Evolutionary conservation across 495 filamentous ascomycete species (phyloP).

Genomic region (Podospora pseudocomata): DNA sequence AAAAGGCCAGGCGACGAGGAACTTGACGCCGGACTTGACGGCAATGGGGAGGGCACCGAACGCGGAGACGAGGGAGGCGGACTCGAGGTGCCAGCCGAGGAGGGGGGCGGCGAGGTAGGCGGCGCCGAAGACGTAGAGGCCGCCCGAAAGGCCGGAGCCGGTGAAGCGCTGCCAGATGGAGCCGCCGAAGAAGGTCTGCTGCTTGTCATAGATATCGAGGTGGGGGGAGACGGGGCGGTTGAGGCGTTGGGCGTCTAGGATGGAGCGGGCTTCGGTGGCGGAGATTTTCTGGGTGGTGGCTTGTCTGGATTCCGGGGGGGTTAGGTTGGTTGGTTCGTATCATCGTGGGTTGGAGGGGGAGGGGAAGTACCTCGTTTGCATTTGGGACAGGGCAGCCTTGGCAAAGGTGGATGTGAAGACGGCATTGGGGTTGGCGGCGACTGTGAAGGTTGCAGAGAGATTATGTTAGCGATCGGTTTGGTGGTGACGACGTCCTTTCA

Average conservation of each 20-base stretch:
- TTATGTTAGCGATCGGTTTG: constrained; percentile 14
- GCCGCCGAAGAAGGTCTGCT: constrained; percentile 75
- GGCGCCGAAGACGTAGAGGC: constrained; percentile 76
- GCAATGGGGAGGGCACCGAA: constrained; percentile 68
- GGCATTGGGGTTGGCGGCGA: constrained; percentile 29
- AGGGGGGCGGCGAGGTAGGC: constrained; percentile 80
- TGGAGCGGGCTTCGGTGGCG: constrained; percentile 55
- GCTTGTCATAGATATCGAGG: constrained; percentile 80
- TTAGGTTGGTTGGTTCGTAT: background rate
- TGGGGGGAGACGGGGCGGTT: constrained; percentile 84
- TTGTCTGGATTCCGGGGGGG: constrained; percentile 30
- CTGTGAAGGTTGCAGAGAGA: constrained; percentile 13
- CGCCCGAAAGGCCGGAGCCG: constrained; percentile 64
- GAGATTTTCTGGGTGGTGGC: constrained; percentile 59
- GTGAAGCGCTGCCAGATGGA: constrained; percentile 78
- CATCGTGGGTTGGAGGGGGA: constrained; percentile 2
- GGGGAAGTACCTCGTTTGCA: constrained; percentile 30
- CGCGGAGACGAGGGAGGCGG: constrained; percentile 69
- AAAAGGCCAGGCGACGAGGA: constrained; percentile 72
- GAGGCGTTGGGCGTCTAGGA: constrained; percentile 82
- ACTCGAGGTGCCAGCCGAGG: constrained; percentile 82
- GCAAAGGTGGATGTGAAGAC: constrained; percentile 36
- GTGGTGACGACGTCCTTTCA: background rate
- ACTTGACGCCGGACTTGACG: constrained; percentile 71
- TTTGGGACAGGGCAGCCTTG: constrained; percentile 21